phyloP scores from a whole-genome alignment of 345 rosid genomes.

The Hypericum perforatum region DNA sequence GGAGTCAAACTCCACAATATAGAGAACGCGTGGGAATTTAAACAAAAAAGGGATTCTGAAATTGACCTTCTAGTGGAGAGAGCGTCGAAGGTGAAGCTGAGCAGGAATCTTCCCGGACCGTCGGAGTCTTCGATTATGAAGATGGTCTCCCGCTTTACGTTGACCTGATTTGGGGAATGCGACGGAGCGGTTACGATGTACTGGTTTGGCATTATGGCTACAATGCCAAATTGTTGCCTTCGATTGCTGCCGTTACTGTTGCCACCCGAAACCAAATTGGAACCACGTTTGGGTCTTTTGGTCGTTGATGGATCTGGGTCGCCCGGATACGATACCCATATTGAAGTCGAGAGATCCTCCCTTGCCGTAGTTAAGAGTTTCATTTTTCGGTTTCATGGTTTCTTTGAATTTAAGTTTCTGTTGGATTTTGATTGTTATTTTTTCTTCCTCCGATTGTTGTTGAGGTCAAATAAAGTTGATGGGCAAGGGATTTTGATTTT shows the following conservation, averaged over 20 bases:
- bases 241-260: constrained; percentile 11
- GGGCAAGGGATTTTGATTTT: too few relatives aligned
- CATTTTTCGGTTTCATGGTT: too few relatives aligned
- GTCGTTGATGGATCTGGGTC: too few relatives aligned
- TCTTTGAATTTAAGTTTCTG: too few relatives aligned
- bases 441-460: too few relatives aligned
- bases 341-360: too few relatives aligned
- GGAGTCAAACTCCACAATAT: background rate
- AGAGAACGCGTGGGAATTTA: background rate
- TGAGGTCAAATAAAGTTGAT: too few relatives aligned
- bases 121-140: constrained; percentile 49
- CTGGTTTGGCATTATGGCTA: constrained; percentile 21
- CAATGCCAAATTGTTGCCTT: constrained; percentile 11
- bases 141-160: constrained; percentile 71
- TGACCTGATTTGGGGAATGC: constrained; percentile 48
- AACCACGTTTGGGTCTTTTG: too few relatives aligned
- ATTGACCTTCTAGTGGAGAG: constrained; percentile 49
- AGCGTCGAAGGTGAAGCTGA: constrained; percentile 85
- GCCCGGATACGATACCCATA: too few relatives aligned
- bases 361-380: too few relatives aligned
- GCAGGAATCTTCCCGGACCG: constrained; percentile 49
- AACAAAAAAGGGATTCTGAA: background rate
- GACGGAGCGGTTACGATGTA: constrained; percentile 36
- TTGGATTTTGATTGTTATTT: too few relatives aligned
- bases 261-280: background rate